Conservation (phyloP, 169 alveolate species). For the Babesia bigemina region DNA sequence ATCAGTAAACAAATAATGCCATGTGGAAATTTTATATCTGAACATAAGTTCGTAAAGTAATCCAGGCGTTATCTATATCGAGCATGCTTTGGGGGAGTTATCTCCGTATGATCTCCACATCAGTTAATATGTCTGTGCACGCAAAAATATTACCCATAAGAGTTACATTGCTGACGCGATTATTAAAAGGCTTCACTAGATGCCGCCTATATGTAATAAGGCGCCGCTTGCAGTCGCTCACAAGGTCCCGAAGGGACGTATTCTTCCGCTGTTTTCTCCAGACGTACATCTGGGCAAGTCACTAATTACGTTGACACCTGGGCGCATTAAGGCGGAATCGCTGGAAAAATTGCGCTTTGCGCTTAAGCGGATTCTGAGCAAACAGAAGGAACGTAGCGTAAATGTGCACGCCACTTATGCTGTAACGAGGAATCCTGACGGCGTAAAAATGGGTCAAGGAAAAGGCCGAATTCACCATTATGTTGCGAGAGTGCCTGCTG, state of each 20-base stretch:
- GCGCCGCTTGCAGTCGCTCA: conserved; percentile 74
- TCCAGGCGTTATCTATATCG: no score
- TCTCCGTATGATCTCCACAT: no score
- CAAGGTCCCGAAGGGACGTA: conserved; percentile 81
- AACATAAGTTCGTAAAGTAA: no score
- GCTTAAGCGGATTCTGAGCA: conserved; percentile 70
- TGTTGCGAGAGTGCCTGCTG: conserved; percentile 83
- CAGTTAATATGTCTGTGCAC: neutral
- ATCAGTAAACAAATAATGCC: no score
- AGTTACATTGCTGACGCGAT: neutral
- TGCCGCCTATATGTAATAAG: conserved; percentile 80
- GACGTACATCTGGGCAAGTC: conserved; percentile 75
- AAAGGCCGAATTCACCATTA: conserved; percentile 76
- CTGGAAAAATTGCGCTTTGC: conserved; percentile 74
- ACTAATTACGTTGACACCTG: conserved; percentile 74
- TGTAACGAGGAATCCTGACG: conserved; percentile 81
- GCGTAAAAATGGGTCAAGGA: conserved; percentile 84
- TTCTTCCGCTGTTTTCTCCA: conserved; percentile 70
- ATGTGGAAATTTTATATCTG: no score
- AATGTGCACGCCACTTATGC: conserved; percentile 82
- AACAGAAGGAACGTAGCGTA: conserved; percentile 69
- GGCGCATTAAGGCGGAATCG: conserved; percentile 75
- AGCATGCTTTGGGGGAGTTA: no score
- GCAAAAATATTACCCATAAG: neutral
- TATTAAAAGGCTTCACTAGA: neutral